A percentile compares a stretch with the other conserved stretches of the same genome.
Conservation (phyloP, 371 early-diverging fungal genomes). For the Mucor mucedo region DNA sequence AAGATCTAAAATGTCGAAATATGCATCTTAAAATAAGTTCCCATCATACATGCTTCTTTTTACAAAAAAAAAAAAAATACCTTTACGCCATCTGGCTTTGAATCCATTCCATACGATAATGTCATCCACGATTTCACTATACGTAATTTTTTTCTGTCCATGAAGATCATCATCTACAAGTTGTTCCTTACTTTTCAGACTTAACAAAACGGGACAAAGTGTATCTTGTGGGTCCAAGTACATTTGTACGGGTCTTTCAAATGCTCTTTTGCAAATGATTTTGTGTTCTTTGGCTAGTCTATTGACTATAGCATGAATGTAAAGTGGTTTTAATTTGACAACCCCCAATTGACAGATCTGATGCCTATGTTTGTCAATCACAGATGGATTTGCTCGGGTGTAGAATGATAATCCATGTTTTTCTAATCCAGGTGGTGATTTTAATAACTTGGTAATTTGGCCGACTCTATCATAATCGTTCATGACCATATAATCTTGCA, state of each 20-base stretch:
- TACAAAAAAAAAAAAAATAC: constrained; percentile 4
- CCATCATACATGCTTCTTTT: too few species aligned
- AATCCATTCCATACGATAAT: constrained; percentile 40
- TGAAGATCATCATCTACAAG: constrained; percentile 24
- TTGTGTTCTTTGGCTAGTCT: constrained; percentile 2
- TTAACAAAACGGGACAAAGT: constrained; percentile 17
- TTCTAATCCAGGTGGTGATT: not conserved
- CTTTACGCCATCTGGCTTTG: constrained; percentile 34
- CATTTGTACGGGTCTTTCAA: constrained; percentile 27
- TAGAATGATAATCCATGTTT: constrained; percentile 15
- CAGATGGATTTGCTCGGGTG: constrained; percentile 3
- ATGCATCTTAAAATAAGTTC: too few species aligned
- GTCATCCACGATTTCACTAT: constrained; percentile 29
- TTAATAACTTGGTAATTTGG: not conserved
- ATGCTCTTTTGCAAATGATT: constrained; percentile 8
- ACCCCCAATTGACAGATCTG: constrained; percentile 6
- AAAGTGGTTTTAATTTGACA: constrained; percentile 3
- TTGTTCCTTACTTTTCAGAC: constrained; percentile 18
- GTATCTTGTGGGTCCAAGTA: constrained; percentile 22
- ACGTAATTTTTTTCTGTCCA: constrained; percentile 17
- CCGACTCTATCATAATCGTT: not conserved
- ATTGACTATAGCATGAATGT: constrained; percentile 5
- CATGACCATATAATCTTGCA: constrained; percentile 16
- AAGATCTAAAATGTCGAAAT: constrained; percentile 5
- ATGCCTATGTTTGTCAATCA: not conserved